These are phyloP conservation scores for Ceratocystis alfenasii DNA, from an alignment of 2,329 filamentous ascomycete genomes.

Conservation along the genomic window DNA sequence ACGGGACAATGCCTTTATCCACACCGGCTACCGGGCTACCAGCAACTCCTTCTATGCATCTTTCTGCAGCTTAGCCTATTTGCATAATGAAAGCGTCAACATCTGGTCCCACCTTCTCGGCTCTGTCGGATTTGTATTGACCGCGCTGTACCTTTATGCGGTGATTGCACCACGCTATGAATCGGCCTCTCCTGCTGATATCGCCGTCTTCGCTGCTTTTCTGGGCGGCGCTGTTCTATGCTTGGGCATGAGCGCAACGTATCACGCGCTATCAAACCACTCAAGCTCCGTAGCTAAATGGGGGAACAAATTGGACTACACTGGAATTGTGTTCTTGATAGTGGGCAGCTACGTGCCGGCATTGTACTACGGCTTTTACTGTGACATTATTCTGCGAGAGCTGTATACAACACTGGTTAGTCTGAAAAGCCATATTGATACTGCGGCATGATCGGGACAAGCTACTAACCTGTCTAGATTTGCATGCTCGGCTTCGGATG, in stretches of 20 bases:
- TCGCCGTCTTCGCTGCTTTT: constrained; percentile 66
- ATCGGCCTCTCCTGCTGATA: constrained; percentile 48
- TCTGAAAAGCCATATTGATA: constrained; percentile 21
- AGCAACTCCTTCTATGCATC: constrained; percentile 38
- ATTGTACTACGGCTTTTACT: constrained; percentile 77
- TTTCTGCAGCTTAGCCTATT: constrained; percentile 38
- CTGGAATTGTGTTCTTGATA: constrained; percentile 84
- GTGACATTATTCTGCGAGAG: constrained; percentile 50
- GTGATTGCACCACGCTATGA: constrained; percentile 54
- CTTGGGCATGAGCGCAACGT: constrained; percentile 71
- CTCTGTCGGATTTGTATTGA: constrained; percentile 44
- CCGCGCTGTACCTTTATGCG: constrained; percentile 42
- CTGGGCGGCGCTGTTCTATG: constrained; percentile 62
- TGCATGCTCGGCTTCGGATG: constrained; percentile 65
- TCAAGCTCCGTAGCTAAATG: constrained; percentile 63
- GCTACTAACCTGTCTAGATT: constrained; percentile 44
- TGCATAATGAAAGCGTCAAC: constrained; percentile 53
- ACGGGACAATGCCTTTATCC: constrained; percentile 48
- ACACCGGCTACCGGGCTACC: constrained; percentile 41
- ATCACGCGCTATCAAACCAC: constrained; percentile 77
- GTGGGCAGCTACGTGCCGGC: constrained; percentile 84
- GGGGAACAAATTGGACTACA: constrained; percentile 89
- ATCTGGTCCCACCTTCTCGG: constrained; percentile 56
- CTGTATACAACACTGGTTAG: constrained; percentile 65
- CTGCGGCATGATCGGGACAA: neutral